Percentiles rank a stretch among this genome's conserved stretches.
These are phyloP conservation scores for Trichoderma hamatum DNA, from an alignment of 2,329 filamentous ascomycete genomes.

Conservation along the genomic window DNA sequence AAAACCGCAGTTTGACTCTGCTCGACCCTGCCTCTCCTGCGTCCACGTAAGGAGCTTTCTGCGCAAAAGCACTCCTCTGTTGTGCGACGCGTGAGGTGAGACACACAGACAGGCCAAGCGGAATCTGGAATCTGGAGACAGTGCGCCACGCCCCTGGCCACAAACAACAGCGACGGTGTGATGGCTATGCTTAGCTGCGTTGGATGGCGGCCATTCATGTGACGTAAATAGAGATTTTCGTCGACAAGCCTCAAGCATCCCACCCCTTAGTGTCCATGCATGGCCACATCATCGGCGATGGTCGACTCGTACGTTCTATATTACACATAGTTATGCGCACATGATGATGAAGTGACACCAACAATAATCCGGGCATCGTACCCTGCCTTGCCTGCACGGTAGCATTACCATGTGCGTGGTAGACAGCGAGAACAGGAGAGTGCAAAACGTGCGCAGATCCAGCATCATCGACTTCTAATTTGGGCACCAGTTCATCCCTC, in stretches of 20 bases:
- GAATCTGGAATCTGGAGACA: background rate
- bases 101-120: background rate
- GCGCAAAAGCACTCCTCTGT: background rate
- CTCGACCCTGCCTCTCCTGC: background rate
- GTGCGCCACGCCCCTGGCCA: slow-evolving; percentile 16
- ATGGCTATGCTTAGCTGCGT: slow-evolving; percentile 19
- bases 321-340: slow-evolving; percentile 23
- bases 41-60: background rate
- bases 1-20: background rate
- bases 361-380: background rate
- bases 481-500: slow-evolving; percentile 10
- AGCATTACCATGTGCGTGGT: background rate
- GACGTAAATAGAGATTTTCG: slow-evolving; percentile 20
- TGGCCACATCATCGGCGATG: slow-evolving; percentile 25
- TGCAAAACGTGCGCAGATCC: slow-evolving; percentile 18
- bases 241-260: slow-evolving; percentile 11
- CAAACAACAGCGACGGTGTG: slow-evolving; percentile 8
- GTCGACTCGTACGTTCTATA: slow-evolving; percentile 15
- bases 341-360: slow-evolving; percentile 14
- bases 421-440: slow-evolving; percentile 3
- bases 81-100: slow-evolving; percentile 14
- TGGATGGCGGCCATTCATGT: slow-evolving; percentile 3
- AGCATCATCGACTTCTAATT: slow-evolving; percentile 21
- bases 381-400: background rate
- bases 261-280: slow-evolving; percentile 6